These are phyloP conservation scores for Dissophora ornata DNA, from an alignment of 192 early-diverging fungal species.

Conservation along the genomic window DNA sequence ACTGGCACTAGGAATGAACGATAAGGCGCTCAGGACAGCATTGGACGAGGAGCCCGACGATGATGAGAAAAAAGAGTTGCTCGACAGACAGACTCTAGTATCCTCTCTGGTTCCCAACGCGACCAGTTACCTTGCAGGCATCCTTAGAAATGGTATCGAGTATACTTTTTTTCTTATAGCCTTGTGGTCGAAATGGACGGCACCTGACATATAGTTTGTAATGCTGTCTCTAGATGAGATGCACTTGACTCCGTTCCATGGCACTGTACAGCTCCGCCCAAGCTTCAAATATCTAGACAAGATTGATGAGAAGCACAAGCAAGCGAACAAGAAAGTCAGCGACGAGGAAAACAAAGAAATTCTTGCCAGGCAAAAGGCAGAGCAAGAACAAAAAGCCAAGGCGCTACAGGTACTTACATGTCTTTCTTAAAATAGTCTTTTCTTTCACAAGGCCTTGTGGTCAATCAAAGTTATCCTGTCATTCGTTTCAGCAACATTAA, in stretches of 20 bases:
- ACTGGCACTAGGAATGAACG: constrained; percentile 79
- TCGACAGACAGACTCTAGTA: constrained; percentile 85
- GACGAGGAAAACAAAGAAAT: constrained; percentile 77
- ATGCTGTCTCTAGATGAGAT: constrained; percentile 72
- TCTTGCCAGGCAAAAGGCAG: constrained; percentile 45
- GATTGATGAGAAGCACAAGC: constrained; percentile 85
- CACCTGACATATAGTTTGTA: too few relatives aligned
- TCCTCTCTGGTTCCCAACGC: constrained; percentile 82
- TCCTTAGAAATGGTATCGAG: constrained; percentile 79
- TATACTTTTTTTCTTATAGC: constrained; percentile 2
- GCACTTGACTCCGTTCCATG: constrained; percentile 84
- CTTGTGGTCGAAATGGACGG: too few relatives aligned
- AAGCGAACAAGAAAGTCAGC: constrained; percentile 71
- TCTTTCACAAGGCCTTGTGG: too few relatives aligned
- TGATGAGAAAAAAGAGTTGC: constrained; percentile 60
- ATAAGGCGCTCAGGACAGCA: constrained; percentile 75
- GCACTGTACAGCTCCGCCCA: constrained; percentile 86
- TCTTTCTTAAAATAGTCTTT: not conserved
- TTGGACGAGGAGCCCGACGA: constrained; percentile 62
- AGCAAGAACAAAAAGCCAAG: constrained; percentile 53
- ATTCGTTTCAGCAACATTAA: too few relatives aligned
- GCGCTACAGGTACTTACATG: constrained; percentile 55
- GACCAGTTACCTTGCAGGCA: constrained; percentile 87
- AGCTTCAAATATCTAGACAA: constrained; percentile 91
- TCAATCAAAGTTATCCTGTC: too few relatives aligned